Evolutionary conservation across 306 rosid genomes (phyloP).

Genomic region (Fragaria iinumae): DNA sequence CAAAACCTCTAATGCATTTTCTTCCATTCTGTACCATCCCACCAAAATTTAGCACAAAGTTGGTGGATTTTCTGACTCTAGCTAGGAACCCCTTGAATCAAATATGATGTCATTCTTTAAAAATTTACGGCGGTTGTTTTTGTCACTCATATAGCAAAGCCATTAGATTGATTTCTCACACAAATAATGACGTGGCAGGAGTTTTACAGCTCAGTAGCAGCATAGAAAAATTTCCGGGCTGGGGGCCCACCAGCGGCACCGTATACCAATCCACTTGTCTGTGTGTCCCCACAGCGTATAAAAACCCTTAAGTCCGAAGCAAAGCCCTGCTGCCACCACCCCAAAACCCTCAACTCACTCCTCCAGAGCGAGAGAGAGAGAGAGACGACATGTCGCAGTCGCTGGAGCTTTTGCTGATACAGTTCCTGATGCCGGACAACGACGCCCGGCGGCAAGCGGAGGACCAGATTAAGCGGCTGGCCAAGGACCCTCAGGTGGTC

Average conservation of each 20-base stretch:
- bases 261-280: background rate
- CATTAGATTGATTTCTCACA: too few relatives aligned
- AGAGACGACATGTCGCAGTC: constrained; percentile 73
- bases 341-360: constrained; percentile 11
- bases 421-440: constrained; percentile 95
- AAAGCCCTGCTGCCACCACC: background rate
- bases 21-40: too few relatives aligned
- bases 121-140: too few relatives aligned
- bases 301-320: constrained; percentile 32
- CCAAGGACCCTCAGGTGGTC: constrained; percentile 90
- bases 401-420: constrained; percentile 81
- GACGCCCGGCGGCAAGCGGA: constrained; percentile 99
- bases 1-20: too few relatives aligned
- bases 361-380: background rate
- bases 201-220: too few relatives aligned
- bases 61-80: too few relatives aligned
- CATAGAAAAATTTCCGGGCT: too few relatives aligned
- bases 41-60: too few relatives aligned
- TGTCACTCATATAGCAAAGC: too few relatives aligned
- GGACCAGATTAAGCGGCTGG: constrained; percentile 89
- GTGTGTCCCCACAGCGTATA: constrained; percentile 29
- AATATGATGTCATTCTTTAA: too few relatives aligned
- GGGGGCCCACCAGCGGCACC: background rate
- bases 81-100: too few relatives aligned
- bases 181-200: too few relatives aligned